A percentile compares a stretch with the other conserved stretches of the same genome.
Conservation (phyloP, 352 stramenopile genomes). For the Phytophthora sp. region DNA sequence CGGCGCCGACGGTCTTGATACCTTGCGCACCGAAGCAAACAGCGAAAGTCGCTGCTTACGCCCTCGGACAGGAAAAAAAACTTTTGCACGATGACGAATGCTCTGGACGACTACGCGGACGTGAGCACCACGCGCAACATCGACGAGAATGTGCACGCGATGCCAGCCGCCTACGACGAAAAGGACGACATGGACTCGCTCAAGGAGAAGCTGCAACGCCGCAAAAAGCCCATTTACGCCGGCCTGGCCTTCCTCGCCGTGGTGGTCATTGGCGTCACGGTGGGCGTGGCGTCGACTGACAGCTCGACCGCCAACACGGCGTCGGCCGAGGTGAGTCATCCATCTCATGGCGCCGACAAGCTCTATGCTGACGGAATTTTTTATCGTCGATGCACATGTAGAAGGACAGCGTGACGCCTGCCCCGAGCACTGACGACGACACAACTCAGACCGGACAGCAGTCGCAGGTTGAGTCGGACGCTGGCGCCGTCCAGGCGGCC, state of each 20-base stretch:
- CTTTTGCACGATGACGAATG: slow-evolving; percentile 19
- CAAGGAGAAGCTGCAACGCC: slow-evolving; percentile 42
- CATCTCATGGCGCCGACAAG: too few relatives aligned
- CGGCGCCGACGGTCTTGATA: slow-evolving; percentile 23
- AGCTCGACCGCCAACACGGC: slow-evolving; percentile 32
- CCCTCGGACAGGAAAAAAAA: slow-evolving; percentile 21
- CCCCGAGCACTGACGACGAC: slow-evolving; percentile 6
- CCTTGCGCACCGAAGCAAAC: slow-evolving; percentile 7
- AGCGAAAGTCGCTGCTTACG: slow-evolving; percentile 2
- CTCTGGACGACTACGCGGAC: slow-evolving; percentile 40
- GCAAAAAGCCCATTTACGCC: slow-evolving; percentile 75
- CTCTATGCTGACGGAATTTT: not conserved
- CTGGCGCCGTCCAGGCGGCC: slow-evolving; percentile 25
- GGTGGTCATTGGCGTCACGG: slow-evolving; percentile 52
- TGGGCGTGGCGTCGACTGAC: slow-evolving; percentile 27
- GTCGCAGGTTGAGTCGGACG: slow-evolving; percentile 13
- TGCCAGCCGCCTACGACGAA: slow-evolving; percentile 49
- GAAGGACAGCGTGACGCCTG: slow-evolving; percentile 12
- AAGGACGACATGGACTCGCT: slow-evolving; percentile 63
- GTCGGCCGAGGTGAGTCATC: slow-evolving; percentile 43
- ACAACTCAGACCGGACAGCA: slow-evolving; percentile 8
- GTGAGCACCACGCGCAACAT: slow-evolving; percentile 50
- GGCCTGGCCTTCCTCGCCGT: slow-evolving; percentile 60
- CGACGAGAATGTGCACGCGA: slow-evolving; percentile 21
- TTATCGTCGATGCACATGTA: not conserved